These are phyloP conservation scores for Clathrospora elynae DNA, from an alignment of 2,329 filamentous ascomycete species.

Conservation along the genomic window DNA sequence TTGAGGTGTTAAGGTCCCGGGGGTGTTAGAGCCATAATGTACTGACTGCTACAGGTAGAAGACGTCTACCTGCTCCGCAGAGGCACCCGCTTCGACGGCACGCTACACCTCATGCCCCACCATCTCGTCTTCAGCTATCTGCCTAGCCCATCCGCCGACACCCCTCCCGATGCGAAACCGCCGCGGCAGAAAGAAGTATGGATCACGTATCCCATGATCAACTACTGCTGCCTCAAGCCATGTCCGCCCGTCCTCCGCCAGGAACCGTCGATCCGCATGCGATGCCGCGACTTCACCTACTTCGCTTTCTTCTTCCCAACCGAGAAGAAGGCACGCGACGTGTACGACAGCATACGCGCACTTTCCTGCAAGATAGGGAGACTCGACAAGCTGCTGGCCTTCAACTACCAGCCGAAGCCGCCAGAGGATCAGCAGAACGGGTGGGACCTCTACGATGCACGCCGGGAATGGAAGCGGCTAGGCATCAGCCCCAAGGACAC, in stretches of 20 bases:
- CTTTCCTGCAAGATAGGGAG: conserved; percentile 81
- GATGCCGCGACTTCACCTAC: conserved; percentile 92
- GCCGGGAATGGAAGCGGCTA: conserved; percentile 82
- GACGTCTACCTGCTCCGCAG: conserved; percentile 64
- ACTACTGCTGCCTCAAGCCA: conserved; percentile 76
- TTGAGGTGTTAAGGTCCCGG: not conserved
- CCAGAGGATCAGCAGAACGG: conserved; percentile 76
- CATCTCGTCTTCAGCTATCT: conserved; percentile 68
- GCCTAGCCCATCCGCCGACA: conserved; percentile 48
- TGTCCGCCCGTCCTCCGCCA: conserved; percentile 71
- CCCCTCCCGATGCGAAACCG: conserved; percentile 48
- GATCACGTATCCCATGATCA: conserved; percentile 94
- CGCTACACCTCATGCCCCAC: conserved; percentile 66
- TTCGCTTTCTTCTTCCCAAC: conserved; percentile 86
- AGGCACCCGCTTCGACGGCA: conserved; percentile 62
- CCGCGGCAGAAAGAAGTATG: conserved; percentile 72
- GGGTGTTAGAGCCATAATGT: not conserved
- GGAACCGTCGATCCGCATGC: conserved; percentile 80
- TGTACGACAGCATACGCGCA: conserved; percentile 82
- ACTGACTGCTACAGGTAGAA: conserved; percentile 57
- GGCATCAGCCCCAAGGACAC: conserved; percentile 81
- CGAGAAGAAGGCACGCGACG: conserved; percentile 76
- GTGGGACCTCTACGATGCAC: conserved; percentile 84
- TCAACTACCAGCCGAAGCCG: conserved; percentile 76
- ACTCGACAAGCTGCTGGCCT: conserved; percentile 90